These are phyloP conservation scores for Epichloe aotearoae DNA, from an alignment of 2,329 filamentous ascomycete genomes.

Conservation along the genomic window DNA sequence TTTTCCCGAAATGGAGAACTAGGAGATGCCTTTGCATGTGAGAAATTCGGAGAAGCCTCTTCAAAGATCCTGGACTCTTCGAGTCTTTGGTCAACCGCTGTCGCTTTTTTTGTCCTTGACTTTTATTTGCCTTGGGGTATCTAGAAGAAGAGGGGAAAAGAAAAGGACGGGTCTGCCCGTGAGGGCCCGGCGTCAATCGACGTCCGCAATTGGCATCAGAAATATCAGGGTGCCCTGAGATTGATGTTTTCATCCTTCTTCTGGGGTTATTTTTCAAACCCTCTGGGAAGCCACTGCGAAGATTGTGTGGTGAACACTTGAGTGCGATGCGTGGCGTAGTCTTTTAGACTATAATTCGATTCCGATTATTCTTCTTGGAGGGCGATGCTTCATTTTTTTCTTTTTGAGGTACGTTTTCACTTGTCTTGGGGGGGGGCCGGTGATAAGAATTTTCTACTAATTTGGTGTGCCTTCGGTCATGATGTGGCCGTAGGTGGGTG, in stretches of 20 bases:
- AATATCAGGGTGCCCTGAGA: conserved; percentile 9
- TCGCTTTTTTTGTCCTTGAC: conserved; percentile 3
- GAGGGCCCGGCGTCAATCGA: conserved; percentile 12
- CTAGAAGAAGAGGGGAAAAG: not conserved
- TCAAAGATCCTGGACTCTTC: not conserved
- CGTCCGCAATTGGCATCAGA: conserved; percentile 13
- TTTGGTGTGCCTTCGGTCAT: conserved; percentile 1
- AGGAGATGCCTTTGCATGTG: conserved; percentile 8
- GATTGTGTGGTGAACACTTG: conserved; percentile 13
- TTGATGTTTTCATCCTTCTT: not conserved
- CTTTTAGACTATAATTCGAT: conserved; percentile 12
- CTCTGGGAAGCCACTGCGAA: conserved; percentile 13
- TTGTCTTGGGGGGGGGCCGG: not conserved
- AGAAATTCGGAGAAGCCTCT: conserved; percentile 15
- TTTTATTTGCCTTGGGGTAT: not conserved
- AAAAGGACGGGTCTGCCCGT: conserved; percentile 13
- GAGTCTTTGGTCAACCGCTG: conserved; percentile 7
- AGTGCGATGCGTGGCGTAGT: conserved; percentile 14
- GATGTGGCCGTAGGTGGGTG: not conserved
- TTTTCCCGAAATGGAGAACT: not conserved
- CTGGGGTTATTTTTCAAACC: not conserved
- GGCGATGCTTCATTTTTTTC: conserved; percentile 12
- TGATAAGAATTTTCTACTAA: conserved; percentile 1
- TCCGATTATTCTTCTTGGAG: conserved; percentile 14
- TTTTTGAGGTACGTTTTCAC: conserved; percentile 6